These are phyloP conservation scores for Oxytropis ochrocephala DNA, from an alignment of 306 rosid species.

Conservation along the genomic window DNA sequence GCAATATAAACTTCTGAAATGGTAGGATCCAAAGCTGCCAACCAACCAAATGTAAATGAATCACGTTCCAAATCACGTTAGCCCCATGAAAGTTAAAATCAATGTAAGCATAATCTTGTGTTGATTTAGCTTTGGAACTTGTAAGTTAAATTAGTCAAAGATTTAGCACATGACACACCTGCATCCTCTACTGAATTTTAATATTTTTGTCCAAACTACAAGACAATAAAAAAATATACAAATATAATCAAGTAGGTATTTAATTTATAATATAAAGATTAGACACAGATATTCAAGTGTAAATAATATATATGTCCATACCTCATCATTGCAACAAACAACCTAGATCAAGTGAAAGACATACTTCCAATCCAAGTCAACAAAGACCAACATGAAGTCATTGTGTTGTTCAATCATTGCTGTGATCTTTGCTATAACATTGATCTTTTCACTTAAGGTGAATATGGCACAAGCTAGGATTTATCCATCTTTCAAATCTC, in stretches of 20 bases:
- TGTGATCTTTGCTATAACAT: constrained; percentile 32
- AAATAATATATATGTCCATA: constrained; percentile 2
- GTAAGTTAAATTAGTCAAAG: constrained; percentile 58
- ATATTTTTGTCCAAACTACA: constrained; percentile 17
- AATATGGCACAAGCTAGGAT: constrained; percentile 40
- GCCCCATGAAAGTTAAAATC: constrained; percentile 13
- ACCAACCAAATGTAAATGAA: constrained; percentile 28
- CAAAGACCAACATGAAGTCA: constrained; percentile 59
- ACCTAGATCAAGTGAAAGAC: constrained; percentile 25
- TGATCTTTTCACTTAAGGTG: constrained; percentile 34
- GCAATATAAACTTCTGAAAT: constrained; percentile 30
- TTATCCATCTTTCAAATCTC: constrained; percentile 30
- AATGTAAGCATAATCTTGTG: constrained; percentile 16
- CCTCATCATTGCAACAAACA: constrained; percentile 37
- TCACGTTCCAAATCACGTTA: constrained; percentile 76
- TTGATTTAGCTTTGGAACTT: constrained; percentile 67
- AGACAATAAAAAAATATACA: neutral
- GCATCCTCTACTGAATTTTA: constrained; percentile 23
- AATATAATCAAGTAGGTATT: neutral
- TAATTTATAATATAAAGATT: neutral
- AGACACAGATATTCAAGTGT: neutral
- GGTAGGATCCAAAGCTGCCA: constrained; percentile 75
- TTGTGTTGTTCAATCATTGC: constrained; percentile 35
- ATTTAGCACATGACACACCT: constrained; percentile 65
- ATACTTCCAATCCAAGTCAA: constrained; percentile 28